These are phyloP conservation scores for Inga oerstediana DNA, from an alignment of 306 rosid genomes.

Conservation along the genomic window DNA sequence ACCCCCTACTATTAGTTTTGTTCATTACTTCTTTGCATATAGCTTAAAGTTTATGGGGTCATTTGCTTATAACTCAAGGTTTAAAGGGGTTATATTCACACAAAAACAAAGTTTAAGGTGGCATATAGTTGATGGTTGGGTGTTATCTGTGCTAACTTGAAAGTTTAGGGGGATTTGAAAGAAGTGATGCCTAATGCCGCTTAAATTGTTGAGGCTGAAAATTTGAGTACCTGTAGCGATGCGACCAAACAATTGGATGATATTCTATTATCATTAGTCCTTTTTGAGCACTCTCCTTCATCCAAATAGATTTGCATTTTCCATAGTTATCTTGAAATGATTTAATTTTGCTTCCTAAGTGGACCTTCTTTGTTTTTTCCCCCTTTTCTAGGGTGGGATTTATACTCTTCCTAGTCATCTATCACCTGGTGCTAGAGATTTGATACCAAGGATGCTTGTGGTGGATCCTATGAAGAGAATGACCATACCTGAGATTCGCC, in stretches of 20 bases:
- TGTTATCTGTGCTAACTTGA: background rate
- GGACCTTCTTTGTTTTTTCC: background rate
- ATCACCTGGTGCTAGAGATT: conserved; percentile 86
- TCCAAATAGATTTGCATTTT: conserved; percentile 25
- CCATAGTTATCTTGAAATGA: conserved; percentile 4
- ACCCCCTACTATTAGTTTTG: background rate
- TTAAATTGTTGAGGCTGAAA: background rate
- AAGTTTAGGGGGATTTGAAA: conserved; percentile 21
- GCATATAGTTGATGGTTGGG: background rate
- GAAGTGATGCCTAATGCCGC: background rate
- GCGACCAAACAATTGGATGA: background rate
- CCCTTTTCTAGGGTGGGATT: conserved; percentile 74
- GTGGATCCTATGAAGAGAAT: conserved; percentile 94
- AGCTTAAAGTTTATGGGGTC: background rate
- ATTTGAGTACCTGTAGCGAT: background rate
- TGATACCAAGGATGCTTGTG: conserved; percentile 90
- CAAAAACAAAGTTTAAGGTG: background rate
- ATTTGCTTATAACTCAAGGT: background rate
- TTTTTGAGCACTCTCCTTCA: background rate
- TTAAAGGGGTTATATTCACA: background rate
- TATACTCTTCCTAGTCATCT: conserved; percentile 93
- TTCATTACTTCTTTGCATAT: background rate
- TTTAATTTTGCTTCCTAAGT: conserved; percentile 29
- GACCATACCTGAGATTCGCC: conserved; percentile 91
- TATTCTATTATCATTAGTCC: background rate